These are phyloP conservation scores for Skeletonema tropicum DNA, from an alignment of 108 stramenopile genomes.

Conservation along the genomic window DNA sequence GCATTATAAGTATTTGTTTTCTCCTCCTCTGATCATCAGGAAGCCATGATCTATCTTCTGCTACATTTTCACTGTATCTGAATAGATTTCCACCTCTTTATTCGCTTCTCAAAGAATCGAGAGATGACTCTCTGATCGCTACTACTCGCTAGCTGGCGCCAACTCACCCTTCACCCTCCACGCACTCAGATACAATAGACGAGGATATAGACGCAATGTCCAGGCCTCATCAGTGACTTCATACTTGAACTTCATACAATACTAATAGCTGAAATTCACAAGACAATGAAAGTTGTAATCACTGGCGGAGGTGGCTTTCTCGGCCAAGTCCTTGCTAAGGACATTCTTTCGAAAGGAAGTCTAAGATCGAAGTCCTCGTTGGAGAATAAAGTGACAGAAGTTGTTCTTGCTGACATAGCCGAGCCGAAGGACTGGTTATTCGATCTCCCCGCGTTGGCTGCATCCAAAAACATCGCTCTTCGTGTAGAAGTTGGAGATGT, in stretches of 20 bases:
- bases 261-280: too few species aligned
- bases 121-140: too few species aligned
- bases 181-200: too few species aligned
- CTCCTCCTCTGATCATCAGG: neutral
- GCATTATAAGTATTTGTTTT: neutral
- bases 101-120: too few species aligned
- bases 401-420: constrained; percentile 51
- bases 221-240: too few species aligned
- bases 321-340: constrained; percentile 60
- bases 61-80: too few species aligned
- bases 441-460: constrained; percentile 27
- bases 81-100: too few species aligned
- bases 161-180: too few species aligned
- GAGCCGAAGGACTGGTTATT: constrained; percentile 25
- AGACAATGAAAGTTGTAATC: constrained; percentile 54
- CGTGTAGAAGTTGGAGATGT: constrained; percentile 42
- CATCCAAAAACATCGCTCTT: constrained; percentile 7
- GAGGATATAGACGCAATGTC: too few species aligned
- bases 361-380: constrained; percentile 34
- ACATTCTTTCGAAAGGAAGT: constrained; percentile 24
- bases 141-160: too few species aligned
- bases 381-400: constrained; percentile 24
- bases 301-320: constrained; percentile 69
- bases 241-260: too few species aligned
- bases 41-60: too few species aligned